Percentiles rank a stretch among this genome's conserved stretches.
These are phyloP conservation scores for Tetracladium setigerum DNA, from an alignment of 495 filamentous ascomycete genomes.

Conservation along the genomic window DNA sequence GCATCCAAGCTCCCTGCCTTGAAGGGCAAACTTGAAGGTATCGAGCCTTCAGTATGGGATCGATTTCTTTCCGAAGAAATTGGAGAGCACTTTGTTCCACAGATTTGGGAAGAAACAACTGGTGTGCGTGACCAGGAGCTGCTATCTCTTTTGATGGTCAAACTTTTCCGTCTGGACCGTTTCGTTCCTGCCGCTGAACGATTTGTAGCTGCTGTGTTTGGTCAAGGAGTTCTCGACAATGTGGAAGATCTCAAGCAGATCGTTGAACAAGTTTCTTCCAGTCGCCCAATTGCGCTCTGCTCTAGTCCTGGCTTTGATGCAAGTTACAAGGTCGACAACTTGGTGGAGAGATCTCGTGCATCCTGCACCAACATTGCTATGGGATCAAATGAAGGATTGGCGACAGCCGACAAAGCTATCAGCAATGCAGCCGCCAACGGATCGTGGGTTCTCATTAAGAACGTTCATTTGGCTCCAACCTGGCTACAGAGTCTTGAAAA, in stretches of 20 bases:
- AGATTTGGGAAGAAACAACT: slow-evolving; percentile 60
- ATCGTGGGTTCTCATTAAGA: slow-evolving; percentile 97
- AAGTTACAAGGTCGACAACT: slow-evolving; percentile 94
- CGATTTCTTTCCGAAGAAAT: slow-evolving; percentile 77
- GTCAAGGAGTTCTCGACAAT: slow-evolving; percentile 70
- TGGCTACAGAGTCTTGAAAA: slow-evolving; percentile 98
- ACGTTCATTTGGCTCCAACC: slow-evolving; percentile 90
- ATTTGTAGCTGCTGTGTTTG: slow-evolving; percentile 86
- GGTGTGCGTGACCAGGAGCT: slow-evolving; percentile 68
- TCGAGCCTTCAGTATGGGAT: slow-evolving; percentile 62
- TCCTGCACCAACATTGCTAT: slow-evolving; percentile 96
- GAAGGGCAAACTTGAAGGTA: slow-evolving; percentile 59
- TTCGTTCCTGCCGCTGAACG: slow-evolving; percentile 88
- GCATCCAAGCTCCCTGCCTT: slow-evolving; percentile 64
- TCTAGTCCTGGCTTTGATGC: slow-evolving; percentile 97
- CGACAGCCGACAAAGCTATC: slow-evolving; percentile 91
- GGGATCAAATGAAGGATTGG: slow-evolving; percentile 90
- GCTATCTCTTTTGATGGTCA: slow-evolving; percentile 77
- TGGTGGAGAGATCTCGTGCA: slow-evolving; percentile 74
- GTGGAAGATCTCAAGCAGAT: slow-evolving; percentile 80
- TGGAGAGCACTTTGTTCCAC: slow-evolving; percentile 80
- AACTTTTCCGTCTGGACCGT: slow-evolving; percentile 89
- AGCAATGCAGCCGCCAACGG: slow-evolving; percentile 86
- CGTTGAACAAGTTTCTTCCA: slow-evolving; percentile 74
- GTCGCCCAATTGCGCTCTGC: slow-evolving; percentile 80